Evolutionary conservation across 2,329 filamentous ascomycete species (phyloP).

Genomic region (Trichophyton mentagrophytes): DNA sequence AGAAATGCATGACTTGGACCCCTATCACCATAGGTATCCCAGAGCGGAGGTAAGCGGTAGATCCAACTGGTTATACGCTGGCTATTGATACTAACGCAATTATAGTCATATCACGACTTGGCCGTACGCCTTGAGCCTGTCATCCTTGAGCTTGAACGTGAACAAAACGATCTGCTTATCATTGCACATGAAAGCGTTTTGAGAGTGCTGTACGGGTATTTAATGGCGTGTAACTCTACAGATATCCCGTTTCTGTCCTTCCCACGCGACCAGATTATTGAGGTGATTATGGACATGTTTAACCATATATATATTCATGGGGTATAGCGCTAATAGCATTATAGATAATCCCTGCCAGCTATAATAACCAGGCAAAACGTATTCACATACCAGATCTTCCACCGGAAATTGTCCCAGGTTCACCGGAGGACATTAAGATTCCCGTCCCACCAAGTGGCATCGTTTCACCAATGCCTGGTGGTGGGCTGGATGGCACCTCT

Average conservation of each 20-base stretch:
- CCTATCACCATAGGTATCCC: constrained; percentile 93
- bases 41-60: constrained; percentile 60
- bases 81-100: constrained; percentile 33
- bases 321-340: not conserved
- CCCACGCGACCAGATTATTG: constrained; percentile 92
- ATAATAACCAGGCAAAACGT: constrained; percentile 88
- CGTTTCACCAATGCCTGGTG: constrained; percentile 33
- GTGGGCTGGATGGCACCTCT: constrained; percentile 21
- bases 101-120: constrained; percentile 88
- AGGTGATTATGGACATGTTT: constrained; percentile 37
- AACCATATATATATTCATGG: not conserved
- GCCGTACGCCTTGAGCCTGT: constrained; percentile 97
- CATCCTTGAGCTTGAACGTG: constrained; percentile 89
- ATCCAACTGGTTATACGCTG: constrained; percentile 3
- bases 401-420: constrained; percentile 56
- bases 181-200: constrained; percentile 98
- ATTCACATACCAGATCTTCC: constrained; percentile 67
- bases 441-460: constrained; percentile 52
- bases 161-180: constrained; percentile 94
- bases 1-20: constrained; percentile 81
- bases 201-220: constrained; percentile 87
- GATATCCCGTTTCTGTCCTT: constrained; percentile 90
- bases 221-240: constrained; percentile 95
- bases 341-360: constrained; percentile 84
- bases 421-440: constrained; percentile 69